Evolutionary conservation across 2,329 filamentous ascomycete species (phyloP).

Genomic region (Thielaviopsis punctulata): DNA sequence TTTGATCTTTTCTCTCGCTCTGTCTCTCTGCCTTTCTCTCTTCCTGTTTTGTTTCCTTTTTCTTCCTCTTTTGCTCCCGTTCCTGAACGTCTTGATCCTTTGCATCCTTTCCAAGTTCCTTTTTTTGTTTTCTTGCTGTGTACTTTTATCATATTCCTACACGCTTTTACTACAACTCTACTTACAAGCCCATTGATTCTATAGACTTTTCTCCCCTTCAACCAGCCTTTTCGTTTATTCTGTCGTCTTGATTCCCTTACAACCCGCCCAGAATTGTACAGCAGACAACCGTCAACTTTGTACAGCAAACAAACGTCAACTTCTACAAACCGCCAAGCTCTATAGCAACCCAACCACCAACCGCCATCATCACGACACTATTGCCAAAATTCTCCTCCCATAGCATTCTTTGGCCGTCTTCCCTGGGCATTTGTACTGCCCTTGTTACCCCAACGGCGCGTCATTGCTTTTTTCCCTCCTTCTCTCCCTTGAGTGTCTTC

Average conservation of each 20-base stretch:
- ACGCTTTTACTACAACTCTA: not conserved
- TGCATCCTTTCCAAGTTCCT: not conserved
- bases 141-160: not conserved
- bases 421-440: not conserved
- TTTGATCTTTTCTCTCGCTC: slow-evolving; percentile 1
- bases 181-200: not conserved
- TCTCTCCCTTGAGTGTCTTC: not conserved
- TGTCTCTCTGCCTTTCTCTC: not conserved
- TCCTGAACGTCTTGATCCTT: slow-evolving; percentile 2
- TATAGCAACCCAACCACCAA: no score
- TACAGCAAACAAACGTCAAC: no score
- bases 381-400: not conserved
- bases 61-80: not conserved
- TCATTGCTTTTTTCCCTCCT: not conserved
- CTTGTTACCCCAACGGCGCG: not conserved
- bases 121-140: not conserved
- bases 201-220: not conserved
- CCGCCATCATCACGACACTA: not conserved
- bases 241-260: not conserved
- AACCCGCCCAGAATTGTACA: no score
- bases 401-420: slow-evolving; percentile 2
- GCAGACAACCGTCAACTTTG: no score
- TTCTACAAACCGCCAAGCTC: no score
- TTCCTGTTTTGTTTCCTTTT: not conserved
- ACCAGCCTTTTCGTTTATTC: not conserved